Conservation (phyloP, 2,329 filamentous ascomycete genomes). For the Aspergillus piperis region DNA sequence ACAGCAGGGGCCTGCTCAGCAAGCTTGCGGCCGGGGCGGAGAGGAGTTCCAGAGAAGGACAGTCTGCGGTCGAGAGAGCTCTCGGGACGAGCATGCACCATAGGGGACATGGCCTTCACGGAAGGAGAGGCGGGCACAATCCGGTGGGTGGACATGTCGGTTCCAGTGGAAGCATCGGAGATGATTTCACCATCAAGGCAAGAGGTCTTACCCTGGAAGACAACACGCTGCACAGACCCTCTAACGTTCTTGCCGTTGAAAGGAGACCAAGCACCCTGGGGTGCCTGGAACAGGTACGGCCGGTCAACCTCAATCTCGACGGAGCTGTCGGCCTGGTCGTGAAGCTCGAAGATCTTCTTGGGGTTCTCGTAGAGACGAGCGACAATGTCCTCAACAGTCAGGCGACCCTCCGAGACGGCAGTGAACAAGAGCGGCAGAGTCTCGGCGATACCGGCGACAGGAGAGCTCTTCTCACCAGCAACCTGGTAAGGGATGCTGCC, state of each 20-base stretch:
- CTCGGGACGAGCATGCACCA: conserved; percentile 40
- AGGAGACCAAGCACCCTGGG: conserved; percentile 63
- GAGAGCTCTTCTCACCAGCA: conserved; percentile 59
- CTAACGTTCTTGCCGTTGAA: conserved; percentile 69
- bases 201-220: conserved; percentile 71
- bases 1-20: conserved; percentile 29
- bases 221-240: conserved; percentile 72
- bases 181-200: conserved; percentile 71
- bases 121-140: conserved; percentile 56
- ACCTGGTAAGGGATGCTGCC: conserved; percentile 78
- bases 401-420: conserved; percentile 70
- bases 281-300: conserved; percentile 60
- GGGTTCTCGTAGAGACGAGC: conserved; percentile 73
- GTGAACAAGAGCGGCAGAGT: conserved; percentile 73
- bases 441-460: conserved; percentile 69
- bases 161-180: conserved; percentile 60
- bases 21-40: conserved; percentile 29
- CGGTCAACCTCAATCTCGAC: conserved; percentile 77
- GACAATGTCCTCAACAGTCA: conserved; percentile 74
- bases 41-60: conserved; percentile 42
- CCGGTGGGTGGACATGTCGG: conserved; percentile 73
- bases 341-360: conserved; percentile 77
- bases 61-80: conserved; percentile 40
- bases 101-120: conserved; percentile 53
- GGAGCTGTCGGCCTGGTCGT: conserved; percentile 72